Evolutionary conservation across 352 stramenopile genomes (phyloP), one percentile per base, ranked within the genome.

Genomic region (Globisporangium recalcitrans): DNA sequence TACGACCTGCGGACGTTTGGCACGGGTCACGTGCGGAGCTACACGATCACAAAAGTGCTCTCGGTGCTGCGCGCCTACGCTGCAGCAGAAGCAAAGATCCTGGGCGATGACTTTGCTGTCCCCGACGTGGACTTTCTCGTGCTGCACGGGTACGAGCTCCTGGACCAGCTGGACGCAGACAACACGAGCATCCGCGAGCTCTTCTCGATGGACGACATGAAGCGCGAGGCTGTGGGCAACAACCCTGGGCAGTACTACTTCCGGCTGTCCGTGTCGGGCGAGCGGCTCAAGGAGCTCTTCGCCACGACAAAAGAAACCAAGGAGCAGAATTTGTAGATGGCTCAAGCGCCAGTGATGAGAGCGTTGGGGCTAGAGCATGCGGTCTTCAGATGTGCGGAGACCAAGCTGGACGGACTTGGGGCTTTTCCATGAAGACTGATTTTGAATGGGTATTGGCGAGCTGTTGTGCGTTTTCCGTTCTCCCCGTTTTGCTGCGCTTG

Each of bases 151-250:
- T 89, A 82, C 54, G 78, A 91, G 4, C 67, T 95, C 34, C 72
- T 95, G 36, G 86, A 95, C 65, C 77, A 87, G 22, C 70, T 95
- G 55, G 86, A 95, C 64, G 71, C 69, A 2, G 82, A 92, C 62
- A 80, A 91, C 46, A 49, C 78, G 21, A 81, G 74, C 38, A 59
- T 88, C 16, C 83, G 86, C 24, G 73, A 73, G 47, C 71, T 92
- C 26, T 95, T 95, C 55, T 83, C 81, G 0, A 93, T 95, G 82
- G 86, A 95, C 63, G 83, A 93, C 59, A 90, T 95, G 82, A 74
- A 72, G 54, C 75, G 80, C 61, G 67, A 90, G 66, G 70, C 64
- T 0, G 63, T 67, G 38, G 52, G 44, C n/a, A 69, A 31, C 46
- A 73, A 65, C 46, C 64, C 62, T 9, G 69, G 62, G 0, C 72